Percentiles rank a stretch among this genome's conserved stretches.
Conservation (phyloP, 1,284 basidiomycete species). For the Moniliophthora roreri region DNA sequence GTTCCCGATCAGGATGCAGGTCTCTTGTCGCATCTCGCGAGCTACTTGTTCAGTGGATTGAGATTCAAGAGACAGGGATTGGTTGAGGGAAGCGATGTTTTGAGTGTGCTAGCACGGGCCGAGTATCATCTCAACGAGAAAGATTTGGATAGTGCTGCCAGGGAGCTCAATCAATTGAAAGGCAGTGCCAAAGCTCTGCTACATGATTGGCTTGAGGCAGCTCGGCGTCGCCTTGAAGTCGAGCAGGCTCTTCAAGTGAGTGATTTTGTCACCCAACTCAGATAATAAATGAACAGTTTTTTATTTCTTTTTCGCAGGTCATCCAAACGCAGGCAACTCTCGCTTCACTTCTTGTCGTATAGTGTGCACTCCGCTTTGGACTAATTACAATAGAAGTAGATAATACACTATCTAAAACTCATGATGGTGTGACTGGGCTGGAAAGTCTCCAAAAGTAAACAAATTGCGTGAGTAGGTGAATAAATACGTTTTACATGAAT, state of each 20-base stretch:
- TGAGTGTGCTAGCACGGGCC: constrained; percentile 87
- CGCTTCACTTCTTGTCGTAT: constrained; percentile 64
- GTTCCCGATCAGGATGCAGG: constrained; percentile 90
- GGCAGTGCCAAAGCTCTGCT: constrained; percentile 86
- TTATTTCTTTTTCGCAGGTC: constrained; percentile 56
- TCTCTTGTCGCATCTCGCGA: constrained; percentile 86
- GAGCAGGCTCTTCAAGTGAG: constrained; percentile 89
- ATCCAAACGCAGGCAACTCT: constrained; percentile 75
- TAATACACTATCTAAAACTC: constrained; percentile 7
- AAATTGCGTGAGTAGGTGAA: neutral
- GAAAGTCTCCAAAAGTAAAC: neutral
- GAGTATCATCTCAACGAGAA: constrained; percentile 90
- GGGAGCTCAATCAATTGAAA: constrained; percentile 89
- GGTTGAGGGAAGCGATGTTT: constrained; percentile 80
- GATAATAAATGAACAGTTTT: constrained; percentile 8
- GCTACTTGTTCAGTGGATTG: constrained; percentile 73
- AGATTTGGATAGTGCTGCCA: constrained; percentile 87
- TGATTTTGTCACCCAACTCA: constrained; percentile 6
- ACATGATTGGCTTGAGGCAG: constrained; percentile 91
- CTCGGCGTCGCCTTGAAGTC: constrained; percentile 86
- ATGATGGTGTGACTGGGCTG: no score
- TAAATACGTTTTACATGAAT: neutral
- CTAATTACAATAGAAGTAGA: constrained; percentile 8
- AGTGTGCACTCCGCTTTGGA: constrained; percentile 23
- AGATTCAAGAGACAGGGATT: constrained; percentile 79